Evolutionary conservation across 78 protist genomes (phyloP).

Genomic region (Dictyostelium capitatum): DNA sequence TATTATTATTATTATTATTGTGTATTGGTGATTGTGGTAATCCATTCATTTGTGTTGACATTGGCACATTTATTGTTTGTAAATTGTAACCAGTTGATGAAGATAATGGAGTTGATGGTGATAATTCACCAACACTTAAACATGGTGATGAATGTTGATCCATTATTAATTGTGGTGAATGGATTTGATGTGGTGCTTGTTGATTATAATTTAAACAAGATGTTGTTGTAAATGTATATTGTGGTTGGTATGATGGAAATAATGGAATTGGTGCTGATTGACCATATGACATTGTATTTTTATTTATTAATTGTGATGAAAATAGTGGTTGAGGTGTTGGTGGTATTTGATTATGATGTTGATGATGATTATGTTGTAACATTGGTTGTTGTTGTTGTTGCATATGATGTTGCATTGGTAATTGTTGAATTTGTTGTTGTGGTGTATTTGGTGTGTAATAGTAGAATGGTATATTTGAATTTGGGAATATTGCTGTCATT

Average conservation of each 20-base stretch:
- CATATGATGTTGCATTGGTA: background rate
- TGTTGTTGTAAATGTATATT: background rate
- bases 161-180: conserved; percentile 7
- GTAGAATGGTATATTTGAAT: background rate
- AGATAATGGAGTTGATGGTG: background rate
- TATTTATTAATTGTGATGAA: background rate
- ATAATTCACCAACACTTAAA: background rate
- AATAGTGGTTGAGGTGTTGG: background rate
- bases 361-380: background rate
- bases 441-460: background rate
- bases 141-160: conserved; percentile 14
- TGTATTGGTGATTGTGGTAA: too few relatives aligned
- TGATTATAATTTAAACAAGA: background rate
- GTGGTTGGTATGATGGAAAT: background rate
- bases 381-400: background rate
- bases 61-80: background rate
- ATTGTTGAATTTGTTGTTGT: background rate
- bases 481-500: conserved; percentile 22
- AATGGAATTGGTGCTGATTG: background rate
- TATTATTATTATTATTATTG: background rate
- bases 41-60: background rate
- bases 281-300: background rate
- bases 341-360: background rate
- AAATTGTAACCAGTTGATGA: background rate
- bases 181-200: background rate